phyloP scores from a whole-genome alignment of 2,329 filamentous ascomycete species.

The Cladosporium sp. region DNA sequence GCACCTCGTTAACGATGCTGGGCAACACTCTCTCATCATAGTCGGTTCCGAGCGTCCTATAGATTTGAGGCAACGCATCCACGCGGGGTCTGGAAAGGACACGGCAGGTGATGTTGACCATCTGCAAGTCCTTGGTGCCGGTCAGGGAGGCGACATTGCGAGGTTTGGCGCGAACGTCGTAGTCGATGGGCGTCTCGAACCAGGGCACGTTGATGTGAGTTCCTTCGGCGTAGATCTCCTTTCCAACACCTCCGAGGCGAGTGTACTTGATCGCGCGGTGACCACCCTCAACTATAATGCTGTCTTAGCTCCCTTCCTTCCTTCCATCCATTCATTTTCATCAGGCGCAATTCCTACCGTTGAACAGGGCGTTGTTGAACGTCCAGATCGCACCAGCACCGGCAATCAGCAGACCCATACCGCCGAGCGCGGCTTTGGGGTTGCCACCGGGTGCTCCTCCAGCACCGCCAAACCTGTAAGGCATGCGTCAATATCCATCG shows the following conservation, averaged over 20 bases:
- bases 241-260: conserved; percentile 80
- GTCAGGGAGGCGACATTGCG: conserved; percentile 95
- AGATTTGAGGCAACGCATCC: conserved; percentile 90
- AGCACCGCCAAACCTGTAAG: conserved; percentile 43
- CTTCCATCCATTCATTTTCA: too few species aligned
- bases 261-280: conserved; percentile 99
- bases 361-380: conserved; percentile 64
- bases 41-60: conserved; percentile 89
- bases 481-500: conserved; percentile 15
- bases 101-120: conserved; percentile 99
- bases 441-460: conserved; percentile 43
- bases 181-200: conserved; percentile 95
- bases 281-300: conserved; percentile 75
- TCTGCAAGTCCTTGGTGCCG: conserved; percentile 98
- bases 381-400: conserved; percentile 49
- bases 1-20: conserved; percentile 98
- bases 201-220: conserved; percentile 93
- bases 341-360: conserved; percentile 46
- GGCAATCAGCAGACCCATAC: conserved; percentile 51
- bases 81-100: conserved; percentile 89
- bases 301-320: conserved; percentile 6
- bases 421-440: conserved; percentile 51
- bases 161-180: conserved; percentile 96
- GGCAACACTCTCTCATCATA: conserved; percentile 98
- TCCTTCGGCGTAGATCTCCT: conserved; percentile 95